Conservation (phyloP, 2,329 filamentous ascomycete genomes). For the Pseudogymnoascus sp. region DNA sequence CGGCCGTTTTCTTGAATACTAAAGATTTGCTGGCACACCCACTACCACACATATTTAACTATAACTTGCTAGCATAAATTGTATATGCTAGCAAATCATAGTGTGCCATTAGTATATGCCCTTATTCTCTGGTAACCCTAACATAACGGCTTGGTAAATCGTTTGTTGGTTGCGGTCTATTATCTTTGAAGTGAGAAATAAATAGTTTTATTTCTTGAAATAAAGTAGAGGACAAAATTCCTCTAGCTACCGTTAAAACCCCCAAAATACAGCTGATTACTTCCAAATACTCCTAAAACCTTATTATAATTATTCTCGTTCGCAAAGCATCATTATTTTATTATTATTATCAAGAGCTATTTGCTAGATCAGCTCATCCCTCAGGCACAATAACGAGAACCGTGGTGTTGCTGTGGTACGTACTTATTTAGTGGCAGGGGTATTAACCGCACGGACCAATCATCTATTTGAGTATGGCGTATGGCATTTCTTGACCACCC, state of each 20-base stretch:
- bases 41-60: not conserved
- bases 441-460: not conserved
- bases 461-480: not conserved
- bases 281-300: not conserved
- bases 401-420: not conserved
- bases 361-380: not conserved
- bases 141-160: not conserved
- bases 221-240: not conserved
- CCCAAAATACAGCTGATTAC: not conserved
- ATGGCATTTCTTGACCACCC: not conserved
- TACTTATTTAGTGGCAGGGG: not conserved
- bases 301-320: not conserved
- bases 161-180: not conserved
- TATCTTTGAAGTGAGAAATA: not conserved
- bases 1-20: not conserved
- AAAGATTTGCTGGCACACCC: not conserved
- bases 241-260: not conserved
- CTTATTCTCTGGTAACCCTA: not conserved
- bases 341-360: not conserved
- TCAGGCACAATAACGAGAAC: not conserved
- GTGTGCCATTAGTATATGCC: not conserved
- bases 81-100: not conserved
- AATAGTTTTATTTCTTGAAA: not conserved
- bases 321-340: too few relatives aligned
- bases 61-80: too few relatives aligned